A percentile compares a stretch with the other conserved stretches of the same genome.
phyloP scores from a whole-genome alignment of 345 rosid genomes.

The Populus ilicifolia region DNA sequence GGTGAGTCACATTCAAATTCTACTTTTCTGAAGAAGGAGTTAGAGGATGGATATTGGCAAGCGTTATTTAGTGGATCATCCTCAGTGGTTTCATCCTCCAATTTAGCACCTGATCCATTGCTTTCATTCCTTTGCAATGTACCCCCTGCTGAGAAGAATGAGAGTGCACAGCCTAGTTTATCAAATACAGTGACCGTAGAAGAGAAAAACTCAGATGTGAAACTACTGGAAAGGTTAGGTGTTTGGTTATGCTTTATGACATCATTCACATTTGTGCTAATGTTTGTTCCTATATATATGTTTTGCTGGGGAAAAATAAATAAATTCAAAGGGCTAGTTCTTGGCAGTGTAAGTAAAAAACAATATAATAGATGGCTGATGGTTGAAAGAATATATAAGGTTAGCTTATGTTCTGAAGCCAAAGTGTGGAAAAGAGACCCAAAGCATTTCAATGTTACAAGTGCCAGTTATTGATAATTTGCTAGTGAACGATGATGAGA shows the following conservation, averaged over 20 bases:
- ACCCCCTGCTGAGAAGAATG: slow-evolving; percentile 30
- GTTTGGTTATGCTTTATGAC: not conserved
- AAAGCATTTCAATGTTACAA: not conserved
- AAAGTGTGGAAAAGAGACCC: not conserved
- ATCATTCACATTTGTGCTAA: not conserved
- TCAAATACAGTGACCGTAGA: slow-evolving; percentile 23
- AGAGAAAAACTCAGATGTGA: slow-evolving; percentile 31
- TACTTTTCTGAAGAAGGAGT: slow-evolving; percentile 40
- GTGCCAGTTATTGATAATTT: not conserved
- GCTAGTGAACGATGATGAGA: not conserved
- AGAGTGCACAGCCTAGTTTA: slow-evolving; percentile 28
- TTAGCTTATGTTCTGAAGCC: not conserved
- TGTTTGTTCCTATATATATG: not conserved
- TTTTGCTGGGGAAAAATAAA: not conserved
- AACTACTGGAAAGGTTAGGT: slow-evolving; percentile 39
- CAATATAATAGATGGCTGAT: not conserved
- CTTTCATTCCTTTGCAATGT: slow-evolving; percentile 52
- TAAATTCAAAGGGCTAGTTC: not conserved
- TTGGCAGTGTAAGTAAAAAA: not conserved
- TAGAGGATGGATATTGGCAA: slow-evolving; percentile 39
- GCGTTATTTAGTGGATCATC: slow-evolving; percentile 36
- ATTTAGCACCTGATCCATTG: slow-evolving; percentile 47
- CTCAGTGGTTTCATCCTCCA: slow-evolving; percentile 35
- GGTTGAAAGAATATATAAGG: not conserved
- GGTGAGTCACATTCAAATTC: slow-evolving; percentile 37